Percentiles rank a stretch among this genome's conserved stretches.
These are phyloP conservation scores for Fusarium globosum DNA, from an alignment of 2,329 filamentous ascomycete genomes.

Conservation along the genomic window DNA sequence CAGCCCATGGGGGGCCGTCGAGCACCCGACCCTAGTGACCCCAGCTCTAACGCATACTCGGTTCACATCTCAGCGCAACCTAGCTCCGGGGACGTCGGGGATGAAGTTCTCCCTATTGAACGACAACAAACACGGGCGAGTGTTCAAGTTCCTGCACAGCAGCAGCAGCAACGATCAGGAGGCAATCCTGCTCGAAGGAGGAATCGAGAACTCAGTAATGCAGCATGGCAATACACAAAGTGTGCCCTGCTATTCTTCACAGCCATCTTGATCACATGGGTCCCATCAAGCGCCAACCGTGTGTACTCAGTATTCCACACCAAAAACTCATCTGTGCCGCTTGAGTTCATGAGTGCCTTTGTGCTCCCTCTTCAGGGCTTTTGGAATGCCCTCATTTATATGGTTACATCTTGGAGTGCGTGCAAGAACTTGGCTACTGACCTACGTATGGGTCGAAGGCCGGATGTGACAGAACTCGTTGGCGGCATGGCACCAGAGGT, in stretches of 20 bases:
- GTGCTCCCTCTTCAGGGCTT: conserved; percentile 86
- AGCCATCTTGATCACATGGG: conserved; percentile 78
- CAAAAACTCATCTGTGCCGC: conserved; percentile 61
- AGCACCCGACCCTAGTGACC: conserved; percentile 22
- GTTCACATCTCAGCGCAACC: conserved; percentile 60
- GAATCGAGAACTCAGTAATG: conserved; percentile 67
- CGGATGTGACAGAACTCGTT: conserved; percentile 51
- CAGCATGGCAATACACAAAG: conserved; percentile 76
- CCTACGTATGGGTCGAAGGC: conserved; percentile 45
- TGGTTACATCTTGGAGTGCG: conserved; percentile 74
- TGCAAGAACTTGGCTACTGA: conserved; percentile 62
- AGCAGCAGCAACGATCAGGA: conserved; percentile 32
- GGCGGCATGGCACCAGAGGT: conserved; percentile 38
- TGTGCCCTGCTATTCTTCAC: conserved; percentile 78
- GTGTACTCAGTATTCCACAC: conserved; percentile 75
- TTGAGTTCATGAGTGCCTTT: conserved; percentile 77
- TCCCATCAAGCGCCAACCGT: conserved; percentile 81
- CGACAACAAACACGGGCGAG: conserved; percentile 22
- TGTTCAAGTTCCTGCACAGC: conserved; percentile 21
- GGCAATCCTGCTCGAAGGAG: conserved; percentile 49
- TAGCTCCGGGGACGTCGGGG: conserved; percentile 33
- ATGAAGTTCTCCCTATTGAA: conserved; percentile 45
- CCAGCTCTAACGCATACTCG: conserved; percentile 54
- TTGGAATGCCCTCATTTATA: conserved; percentile 85
- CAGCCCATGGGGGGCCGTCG: conserved; percentile 37